Conservation (phyloP, 2,329 filamentous ascomycete species). For the Cladosporium sp. region DNA sequence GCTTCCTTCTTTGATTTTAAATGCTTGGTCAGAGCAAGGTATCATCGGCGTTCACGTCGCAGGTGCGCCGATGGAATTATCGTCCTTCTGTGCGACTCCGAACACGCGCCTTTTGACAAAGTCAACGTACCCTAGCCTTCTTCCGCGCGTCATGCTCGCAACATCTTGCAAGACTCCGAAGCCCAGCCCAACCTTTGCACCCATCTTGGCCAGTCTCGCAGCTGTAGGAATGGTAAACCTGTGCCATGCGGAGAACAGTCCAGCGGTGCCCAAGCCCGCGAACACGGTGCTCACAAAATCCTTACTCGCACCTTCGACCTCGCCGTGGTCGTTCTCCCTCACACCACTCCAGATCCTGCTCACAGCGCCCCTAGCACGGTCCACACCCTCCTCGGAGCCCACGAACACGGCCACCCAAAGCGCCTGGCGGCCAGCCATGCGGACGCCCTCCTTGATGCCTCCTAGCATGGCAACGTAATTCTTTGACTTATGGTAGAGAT, state of each 20-base stretch:
- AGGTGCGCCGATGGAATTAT: neutral
- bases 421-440: slow-evolving; percentile 66
- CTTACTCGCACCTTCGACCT: slow-evolving; percentile 41
- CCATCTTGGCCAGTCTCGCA: slow-evolving; percentile 67
- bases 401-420: slow-evolving; percentile 75
- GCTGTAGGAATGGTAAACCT: slow-evolving; percentile 66
- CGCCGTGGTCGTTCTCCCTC: slow-evolving; percentile 28
- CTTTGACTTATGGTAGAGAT: slow-evolving; percentile 97
- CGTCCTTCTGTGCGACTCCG: slow-evolving; percentile 12
- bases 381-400: slow-evolving; percentile 78
- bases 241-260: slow-evolving; percentile 81
- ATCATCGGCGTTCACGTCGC: neutral
- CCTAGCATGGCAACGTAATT: slow-evolving; percentile 83
- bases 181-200: slow-evolving; percentile 69
- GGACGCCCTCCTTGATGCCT: slow-evolving; percentile 72
- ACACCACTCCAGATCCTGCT: slow-evolving; percentile 33
- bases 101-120: slow-evolving; percentile 39
- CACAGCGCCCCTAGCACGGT: slow-evolving; percentile 46
- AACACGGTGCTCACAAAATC: slow-evolving; percentile 79
- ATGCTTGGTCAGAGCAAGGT: too few relatives aligned
- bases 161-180: slow-evolving; percentile 81
- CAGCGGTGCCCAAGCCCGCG: slow-evolving; percentile 78
- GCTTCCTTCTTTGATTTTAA: too few relatives aligned
- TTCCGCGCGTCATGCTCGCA: slow-evolving; percentile 64
- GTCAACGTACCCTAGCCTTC: slow-evolving; percentile 70